Conservation (phyloP, 805 yeast genomes). For the Yarrowia sp. region DNA sequence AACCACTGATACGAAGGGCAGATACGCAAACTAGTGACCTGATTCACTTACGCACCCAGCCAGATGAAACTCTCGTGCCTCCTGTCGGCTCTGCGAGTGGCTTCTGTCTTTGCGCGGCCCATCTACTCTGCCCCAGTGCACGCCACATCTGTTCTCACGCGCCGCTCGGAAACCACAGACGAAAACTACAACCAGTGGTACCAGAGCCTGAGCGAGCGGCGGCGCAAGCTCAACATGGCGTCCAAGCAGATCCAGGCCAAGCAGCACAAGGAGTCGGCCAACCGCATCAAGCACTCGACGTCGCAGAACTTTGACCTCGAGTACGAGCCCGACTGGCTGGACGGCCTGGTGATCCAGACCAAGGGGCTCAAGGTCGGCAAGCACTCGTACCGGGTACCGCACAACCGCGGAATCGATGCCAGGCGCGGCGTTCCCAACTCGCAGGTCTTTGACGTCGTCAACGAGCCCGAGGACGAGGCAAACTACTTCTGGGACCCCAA, state of each 20-base stretch:
- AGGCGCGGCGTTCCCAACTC: conserved; percentile 10
- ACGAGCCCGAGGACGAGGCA: conserved; percentile 5
- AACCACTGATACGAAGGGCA: not conserved
- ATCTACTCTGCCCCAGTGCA: not conserved
- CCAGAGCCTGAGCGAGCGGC: conserved; percentile 14
- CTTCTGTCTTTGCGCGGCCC: not conserved
- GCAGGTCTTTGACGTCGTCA: not conserved
- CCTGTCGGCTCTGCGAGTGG: not conserved
- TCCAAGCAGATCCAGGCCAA: conserved; percentile 62
- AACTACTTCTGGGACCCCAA: conserved; percentile 20
- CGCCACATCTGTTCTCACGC: not conserved
- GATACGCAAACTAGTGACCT: no score
- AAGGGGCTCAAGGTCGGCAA: not conserved
- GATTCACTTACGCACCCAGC: not conserved
- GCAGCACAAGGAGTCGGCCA: conserved; percentile 45
- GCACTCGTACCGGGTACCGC: conserved; percentile 11
- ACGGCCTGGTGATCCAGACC: conserved; percentile 21
- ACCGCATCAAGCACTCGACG: conserved; percentile 17
- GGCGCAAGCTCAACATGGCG: conserved; percentile 36
- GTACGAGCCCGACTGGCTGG: conserved; percentile 22
- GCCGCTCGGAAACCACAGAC: not conserved
- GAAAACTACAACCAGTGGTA: conserved; percentile 22
- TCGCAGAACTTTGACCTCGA: conserved; percentile 19
- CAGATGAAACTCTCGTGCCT: not conserved
- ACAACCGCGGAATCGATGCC: conserved; percentile 9